Evolutionary conservation across 2,329 filamentous ascomycete species (phyloP).

Genomic region (Aspergillus piperis): DNA sequence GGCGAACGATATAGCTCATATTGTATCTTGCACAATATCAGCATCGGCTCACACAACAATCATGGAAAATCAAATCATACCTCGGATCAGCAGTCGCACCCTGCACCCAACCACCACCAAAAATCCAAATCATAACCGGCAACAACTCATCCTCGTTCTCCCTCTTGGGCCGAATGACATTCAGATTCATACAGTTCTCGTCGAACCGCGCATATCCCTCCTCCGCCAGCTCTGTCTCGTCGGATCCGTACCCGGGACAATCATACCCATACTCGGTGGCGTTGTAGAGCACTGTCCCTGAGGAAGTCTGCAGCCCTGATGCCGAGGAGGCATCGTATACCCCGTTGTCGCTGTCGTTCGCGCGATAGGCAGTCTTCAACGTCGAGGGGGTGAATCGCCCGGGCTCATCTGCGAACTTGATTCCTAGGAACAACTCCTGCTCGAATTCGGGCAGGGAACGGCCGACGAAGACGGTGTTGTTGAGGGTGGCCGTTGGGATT

Average conservation of each 20-base stretch:
- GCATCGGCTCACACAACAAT: neutral
- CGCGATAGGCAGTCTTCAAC: constrained; percentile 25
- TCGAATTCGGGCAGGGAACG: constrained; percentile 28
- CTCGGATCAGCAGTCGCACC: constrained; percentile 35
- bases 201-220: constrained; percentile 22
- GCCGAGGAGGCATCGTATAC: neutral
- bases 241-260: constrained; percentile 35
- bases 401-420: constrained; percentile 33
- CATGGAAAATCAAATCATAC: constrained; percentile 12
- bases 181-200: constrained; percentile 33
- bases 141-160: constrained; percentile 15
- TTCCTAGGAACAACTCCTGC: constrained; percentile 33
- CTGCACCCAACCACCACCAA: constrained; percentile 34
- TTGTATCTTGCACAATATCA: constrained; percentile 27
- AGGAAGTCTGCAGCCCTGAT: neutral
- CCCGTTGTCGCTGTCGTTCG: constrained; percentile 26
- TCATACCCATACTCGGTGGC: constrained; percentile 33
- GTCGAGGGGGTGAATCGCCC: constrained; percentile 27
- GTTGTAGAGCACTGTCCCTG: constrained; percentile 25
- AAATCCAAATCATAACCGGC: constrained; percentile 36
- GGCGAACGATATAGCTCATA: constrained; percentile 34
- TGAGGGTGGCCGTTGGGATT: constrained; percentile 5
- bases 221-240: constrained; percentile 26
- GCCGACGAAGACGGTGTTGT: constrained; percentile 28
- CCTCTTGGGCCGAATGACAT: constrained; percentile 26